A percentile compares a stretch with the other conserved stretches of the same genome.
Evolutionary conservation across 257 asterid species (phyloP).

Genomic region (Ehretia macrophylla): DNA sequence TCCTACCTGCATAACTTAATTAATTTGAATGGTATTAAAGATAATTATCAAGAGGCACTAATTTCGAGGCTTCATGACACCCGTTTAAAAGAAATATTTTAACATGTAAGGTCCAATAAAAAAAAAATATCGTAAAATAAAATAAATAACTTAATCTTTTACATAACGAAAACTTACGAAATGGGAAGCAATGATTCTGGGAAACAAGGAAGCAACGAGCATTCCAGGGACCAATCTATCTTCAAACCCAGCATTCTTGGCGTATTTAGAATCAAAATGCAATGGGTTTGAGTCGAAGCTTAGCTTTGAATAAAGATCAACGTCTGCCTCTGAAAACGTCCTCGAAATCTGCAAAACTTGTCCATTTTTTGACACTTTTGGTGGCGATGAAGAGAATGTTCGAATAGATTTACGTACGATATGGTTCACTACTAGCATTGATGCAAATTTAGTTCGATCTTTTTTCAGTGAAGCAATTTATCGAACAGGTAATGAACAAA

Average conservation of each 20-base stretch:
- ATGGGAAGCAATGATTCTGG: constrained; percentile 70
- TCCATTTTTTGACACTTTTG: constrained; percentile 40
- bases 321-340: constrained; percentile 41
- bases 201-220: constrained; percentile 79
- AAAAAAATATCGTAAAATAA: no score
- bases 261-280: constrained; percentile 58
- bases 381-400: constrained; percentile 25
- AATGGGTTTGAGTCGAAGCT: constrained; percentile 66
- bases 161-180: constrained; percentile 38
- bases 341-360: constrained; percentile 50
- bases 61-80: no score
- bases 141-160: background rate
- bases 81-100: no score
- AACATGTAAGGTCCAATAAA: background rate
- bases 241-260: constrained; percentile 53
- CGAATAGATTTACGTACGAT: background rate
- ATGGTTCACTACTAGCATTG: background rate
- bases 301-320: constrained; percentile 55
- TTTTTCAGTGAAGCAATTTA: background rate
- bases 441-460: background rate
- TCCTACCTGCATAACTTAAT: no score
- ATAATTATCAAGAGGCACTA: no score
- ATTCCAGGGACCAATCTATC: constrained; percentile 66
- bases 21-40: no score
- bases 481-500: background rate